Evolutionary conservation across 768 basidiomycete genomes (phyloP).

Genomic region (Leccinum uliginosum): DNA sequence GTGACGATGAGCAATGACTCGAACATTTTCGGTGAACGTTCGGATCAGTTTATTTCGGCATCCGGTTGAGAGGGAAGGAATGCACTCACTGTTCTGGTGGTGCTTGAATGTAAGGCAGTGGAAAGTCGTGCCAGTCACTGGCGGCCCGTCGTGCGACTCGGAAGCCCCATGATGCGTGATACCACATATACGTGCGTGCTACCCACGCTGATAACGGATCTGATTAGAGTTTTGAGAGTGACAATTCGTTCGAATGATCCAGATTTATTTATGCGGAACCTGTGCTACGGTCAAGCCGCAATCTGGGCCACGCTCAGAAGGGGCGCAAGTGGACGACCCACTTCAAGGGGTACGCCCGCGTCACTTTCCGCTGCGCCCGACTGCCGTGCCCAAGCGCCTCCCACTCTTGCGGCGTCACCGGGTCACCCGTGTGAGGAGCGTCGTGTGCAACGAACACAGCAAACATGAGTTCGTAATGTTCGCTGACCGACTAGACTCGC

Average conservation of each 20-base stretch:
- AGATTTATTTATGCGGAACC: not conserved
- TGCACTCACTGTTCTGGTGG: not conserved
- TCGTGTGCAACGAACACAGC: constrained; percentile 53
- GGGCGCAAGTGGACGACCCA: not conserved
- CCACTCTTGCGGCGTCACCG: constrained; percentile 65
- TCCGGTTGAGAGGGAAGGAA: not conserved
- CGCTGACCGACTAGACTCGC: constrained; percentile 21
- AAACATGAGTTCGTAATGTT: constrained; percentile 61
- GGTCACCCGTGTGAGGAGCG: constrained; percentile 53
- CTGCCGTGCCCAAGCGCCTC: constrained; percentile 51
- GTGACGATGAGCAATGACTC: not conserved
- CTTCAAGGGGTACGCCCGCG: constrained; percentile 33
- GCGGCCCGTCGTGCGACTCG: not conserved
- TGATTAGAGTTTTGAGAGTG: not conserved
- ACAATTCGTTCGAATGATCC: not conserved
- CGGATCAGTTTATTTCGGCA: not conserved
- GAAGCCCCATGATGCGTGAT: not conserved
- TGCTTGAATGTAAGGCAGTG: not conserved
- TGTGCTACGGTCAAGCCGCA: not conserved
- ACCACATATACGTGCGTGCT: not conserved
- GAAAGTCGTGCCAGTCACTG: not conserved
- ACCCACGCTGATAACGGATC: not conserved
- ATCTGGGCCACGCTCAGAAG: not conserved
- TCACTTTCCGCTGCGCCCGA: constrained; percentile 53
- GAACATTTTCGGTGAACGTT: not conserved